Evolutionary conservation across 495 filamentous ascomycete species (phyloP).

Genomic region (Penicillium coffeae): DNA sequence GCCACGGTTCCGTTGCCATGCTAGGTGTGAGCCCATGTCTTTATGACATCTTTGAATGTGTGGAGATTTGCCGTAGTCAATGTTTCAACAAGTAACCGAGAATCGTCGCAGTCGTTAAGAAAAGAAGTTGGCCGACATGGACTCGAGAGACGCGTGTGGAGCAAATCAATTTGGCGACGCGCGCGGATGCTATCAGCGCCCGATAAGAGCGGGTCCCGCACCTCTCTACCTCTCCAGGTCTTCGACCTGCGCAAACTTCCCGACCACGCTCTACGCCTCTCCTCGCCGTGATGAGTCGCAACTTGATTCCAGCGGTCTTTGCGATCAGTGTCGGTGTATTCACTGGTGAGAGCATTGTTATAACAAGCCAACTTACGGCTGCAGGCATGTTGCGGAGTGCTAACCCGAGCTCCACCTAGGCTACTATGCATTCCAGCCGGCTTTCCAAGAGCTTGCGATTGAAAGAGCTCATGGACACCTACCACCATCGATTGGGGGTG

Average conservation of each 20-base stretch:
- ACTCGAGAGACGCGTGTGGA: conserved; percentile 31
- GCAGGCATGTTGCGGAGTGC: not conserved
- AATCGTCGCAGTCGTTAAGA: not conserved
- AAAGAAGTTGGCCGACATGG: not conserved
- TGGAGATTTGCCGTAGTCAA: too few species aligned
- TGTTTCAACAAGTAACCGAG: too few species aligned
- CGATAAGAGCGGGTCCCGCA: conserved; percentile 18
- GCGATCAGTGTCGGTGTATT: conserved; percentile 40
- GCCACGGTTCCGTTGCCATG: conserved; percentile 59
- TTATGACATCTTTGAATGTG: conserved; percentile 28
- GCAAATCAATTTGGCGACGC: conserved; percentile 20
- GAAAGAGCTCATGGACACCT: conserved; percentile 9
- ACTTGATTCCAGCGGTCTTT: conserved; percentile 35
- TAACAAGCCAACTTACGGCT: not conserved
- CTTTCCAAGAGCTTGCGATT: conserved; percentile 20
- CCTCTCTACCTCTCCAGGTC: too few species aligned
- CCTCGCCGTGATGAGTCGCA: conserved; percentile 35
- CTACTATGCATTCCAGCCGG: conserved; percentile 31
- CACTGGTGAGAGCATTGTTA: conserved; percentile 23
- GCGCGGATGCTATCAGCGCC: conserved; percentile 5
- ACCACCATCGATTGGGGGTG: not conserved
- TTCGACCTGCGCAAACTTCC: conserved; percentile 7
- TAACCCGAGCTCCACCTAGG: conserved; percentile 24
- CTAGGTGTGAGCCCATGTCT: conserved; percentile 40
- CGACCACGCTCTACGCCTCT: not conserved